A percentile compares a stretch with the other conserved stretches of the same genome.
Conservation (phyloP, 371 early-diverging fungal species). For the Lichtheimia ramosa region DNA sequence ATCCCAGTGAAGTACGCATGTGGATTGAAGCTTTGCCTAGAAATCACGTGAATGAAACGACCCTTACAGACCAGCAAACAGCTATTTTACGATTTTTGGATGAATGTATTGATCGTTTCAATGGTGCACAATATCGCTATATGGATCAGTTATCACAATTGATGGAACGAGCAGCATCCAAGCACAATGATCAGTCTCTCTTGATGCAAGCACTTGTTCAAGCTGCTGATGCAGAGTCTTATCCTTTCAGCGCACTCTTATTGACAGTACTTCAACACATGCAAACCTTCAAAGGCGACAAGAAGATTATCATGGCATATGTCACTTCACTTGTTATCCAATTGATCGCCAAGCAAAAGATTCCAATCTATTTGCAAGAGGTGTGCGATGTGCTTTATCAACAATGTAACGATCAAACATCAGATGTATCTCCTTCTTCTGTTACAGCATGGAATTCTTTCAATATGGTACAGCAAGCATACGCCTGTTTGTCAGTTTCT, state of each 20-base stretch:
- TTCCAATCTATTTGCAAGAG: constrained; percentile 29
- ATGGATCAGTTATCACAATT: constrained; percentile 55
- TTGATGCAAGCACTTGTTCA: background rate
- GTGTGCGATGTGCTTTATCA: constrained; percentile 14
- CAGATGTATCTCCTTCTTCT: background rate
- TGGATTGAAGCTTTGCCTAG: constrained; percentile 66
- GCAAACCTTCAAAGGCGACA: constrained; percentile 46
- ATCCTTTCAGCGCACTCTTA: constrained; percentile 62
- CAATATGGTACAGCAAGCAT: constrained; percentile 1
- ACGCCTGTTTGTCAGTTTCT: background rate
- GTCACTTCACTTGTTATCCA: constrained; percentile 30
- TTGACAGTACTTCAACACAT: constrained; percentile 54
- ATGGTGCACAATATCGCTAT: constrained; percentile 61
- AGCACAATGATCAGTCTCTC: constrained; percentile 14
- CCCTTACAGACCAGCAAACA: constrained; percentile 32
- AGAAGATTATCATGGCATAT: constrained; percentile 33
- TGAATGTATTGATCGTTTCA: constrained; percentile 60
- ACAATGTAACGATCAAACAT: background rate
- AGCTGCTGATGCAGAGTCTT: background rate
- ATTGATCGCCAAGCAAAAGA: constrained; percentile 36
- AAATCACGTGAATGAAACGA: constrained; percentile 8
- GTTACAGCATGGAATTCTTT: background rate
- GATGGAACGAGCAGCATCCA: background rate
- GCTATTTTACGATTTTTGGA: constrained; percentile 64
- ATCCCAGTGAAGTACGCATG: constrained; percentile 56